Base-by-base conservation (phyloP, 2,329 filamentous ascomycete genomes). In the Alternaria tenuissima region DNA sequence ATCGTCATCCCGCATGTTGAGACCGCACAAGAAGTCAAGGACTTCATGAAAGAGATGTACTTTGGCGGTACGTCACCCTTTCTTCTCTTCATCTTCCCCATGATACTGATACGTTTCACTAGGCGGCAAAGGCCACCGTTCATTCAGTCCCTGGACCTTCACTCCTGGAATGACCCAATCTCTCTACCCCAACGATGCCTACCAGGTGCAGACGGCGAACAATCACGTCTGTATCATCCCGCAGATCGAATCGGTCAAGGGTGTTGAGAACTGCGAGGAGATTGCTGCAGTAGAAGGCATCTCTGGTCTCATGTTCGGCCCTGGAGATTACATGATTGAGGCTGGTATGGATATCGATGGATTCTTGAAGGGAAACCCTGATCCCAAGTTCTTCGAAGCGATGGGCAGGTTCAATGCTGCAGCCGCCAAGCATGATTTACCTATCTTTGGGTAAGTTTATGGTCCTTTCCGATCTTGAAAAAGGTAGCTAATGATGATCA, bases 281-380 rank as follows among this genome's bases (percentile, higher is more conserved):
- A 74, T 72, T 41, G 69, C 70, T n/a, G 69, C 68, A 5, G 69
- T 73, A 3, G 61, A 59, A 4, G 71, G 70, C n/a, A 58, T 73
- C 3, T 52, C 63, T 4, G 69, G 59, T 9, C 42, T 73, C n/a
- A 72, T 73, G 71, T 72, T 72, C 46, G 69, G 67, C 1, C 67
- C 65, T 1, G 69, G 71, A 14, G 71, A 72, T 34, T 72, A 58
- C 24, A 66, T 68, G 62, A 73, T 72, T 14, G 65, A 71, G 52
- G 70, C 70, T 7, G 66, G 67, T 2, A 51, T 72, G n/a, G 66
- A 69, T 30, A 30, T 72, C 4, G 43, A 30, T 38, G 51, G n/a
- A n/a, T 58, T 48, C 5, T n/a, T 71, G 11, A 34, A 41, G 3
- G 70, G 67, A 3, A 52, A 65, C 6, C 67, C 68, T 5, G 57